Evolutionary conservation across 2,329 filamentous ascomycete species (phyloP), one percentile per base, ranked within the genome.

Genomic region (Sporothrix globosa): DNA sequence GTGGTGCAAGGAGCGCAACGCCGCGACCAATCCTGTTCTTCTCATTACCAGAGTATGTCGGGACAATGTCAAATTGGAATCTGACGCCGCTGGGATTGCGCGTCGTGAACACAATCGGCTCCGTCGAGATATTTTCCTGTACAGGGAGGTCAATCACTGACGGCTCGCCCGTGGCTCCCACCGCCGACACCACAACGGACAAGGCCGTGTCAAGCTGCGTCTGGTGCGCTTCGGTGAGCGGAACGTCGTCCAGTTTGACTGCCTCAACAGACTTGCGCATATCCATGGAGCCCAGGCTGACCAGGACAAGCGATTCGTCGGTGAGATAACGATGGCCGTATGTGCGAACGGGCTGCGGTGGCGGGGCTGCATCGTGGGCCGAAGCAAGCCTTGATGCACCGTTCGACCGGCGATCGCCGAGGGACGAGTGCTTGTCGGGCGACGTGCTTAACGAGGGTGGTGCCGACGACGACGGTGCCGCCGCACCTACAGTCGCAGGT

Each of bases 261-360:
- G 95, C 90, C 60, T 92, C 88, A 5, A 90, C 82, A 46, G 88
- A 86, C 80, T 96, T 97, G 69, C 93, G 88, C 82, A 92, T 92
- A 77, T 99, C 96, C 92, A 97, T 97, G 0, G 92, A 95, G 0
- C 96, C 96, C 10, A 99, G 83, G 76, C 93, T 97, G 75, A 99
- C 94, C 65, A 98, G 84, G 4, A 99, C 88, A 83, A 99, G 90
- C 73, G 92, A 92, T 76, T 97, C 90, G 67, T 96, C 88, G 21
- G 89, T 96, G 67, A 99, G 86, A 80, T 98, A 99, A 69, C 95
- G 89, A 83, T 99, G 96, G 70, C 96, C 96, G 79, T 98, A 99
- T 0, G 93, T 92, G 81, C 98, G 98, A 74, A 98, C 87, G 5
- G 94, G 91, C 73, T 97, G 93, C 2, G 2, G 71, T 13, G 56